phyloP scores from a whole-genome alignment of 1,139 yeast species.

The Pichia sp. region DNA sequence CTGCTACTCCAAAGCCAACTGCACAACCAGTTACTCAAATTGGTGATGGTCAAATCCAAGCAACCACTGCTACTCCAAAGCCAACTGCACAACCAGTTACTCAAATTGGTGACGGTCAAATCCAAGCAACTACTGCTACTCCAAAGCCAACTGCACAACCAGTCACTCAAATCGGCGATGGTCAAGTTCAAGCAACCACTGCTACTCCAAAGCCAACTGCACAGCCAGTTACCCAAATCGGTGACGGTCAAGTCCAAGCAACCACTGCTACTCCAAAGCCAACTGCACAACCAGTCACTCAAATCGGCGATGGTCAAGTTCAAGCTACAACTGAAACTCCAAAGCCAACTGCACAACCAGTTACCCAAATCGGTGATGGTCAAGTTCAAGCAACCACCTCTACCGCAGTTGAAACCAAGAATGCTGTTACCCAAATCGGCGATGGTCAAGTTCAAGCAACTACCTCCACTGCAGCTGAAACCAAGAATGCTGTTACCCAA shows the following conservation, averaged over 20 bases:
- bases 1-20: constrained; percentile 20
- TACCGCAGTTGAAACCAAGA: constrained; percentile 24
- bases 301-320: constrained; percentile 36
- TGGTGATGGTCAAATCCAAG: constrained; percentile 32
- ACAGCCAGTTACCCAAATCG: constrained; percentile 30
- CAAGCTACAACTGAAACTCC: constrained; percentile 26
- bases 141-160: constrained; percentile 20
- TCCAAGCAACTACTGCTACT: constrained; percentile 33
- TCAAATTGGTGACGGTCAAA: constrained; percentile 42
- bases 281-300: constrained; percentile 26
- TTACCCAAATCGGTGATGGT: constrained; percentile 35
- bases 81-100: constrained; percentile 25
- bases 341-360: constrained; percentile 21
- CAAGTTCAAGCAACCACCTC: constrained; percentile 32
- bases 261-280: constrained; percentile 22
- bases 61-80: constrained; percentile 27
- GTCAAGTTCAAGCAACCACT: constrained; percentile 37
- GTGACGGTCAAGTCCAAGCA: constrained; percentile 38
- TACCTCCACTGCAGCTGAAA: constrained; percentile 23
- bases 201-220: constrained; percentile 25
- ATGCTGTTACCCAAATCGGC: constrained; percentile 31
- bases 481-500: constrained; percentile 23
- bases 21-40: constrained; percentile 33
- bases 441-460: constrained; percentile 38
- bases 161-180: constrained; percentile 38